These are phyloP conservation scores for Aspergillus latus DNA, from an alignment of 2,329 filamentous ascomycete species.

Conservation along the genomic window DNA sequence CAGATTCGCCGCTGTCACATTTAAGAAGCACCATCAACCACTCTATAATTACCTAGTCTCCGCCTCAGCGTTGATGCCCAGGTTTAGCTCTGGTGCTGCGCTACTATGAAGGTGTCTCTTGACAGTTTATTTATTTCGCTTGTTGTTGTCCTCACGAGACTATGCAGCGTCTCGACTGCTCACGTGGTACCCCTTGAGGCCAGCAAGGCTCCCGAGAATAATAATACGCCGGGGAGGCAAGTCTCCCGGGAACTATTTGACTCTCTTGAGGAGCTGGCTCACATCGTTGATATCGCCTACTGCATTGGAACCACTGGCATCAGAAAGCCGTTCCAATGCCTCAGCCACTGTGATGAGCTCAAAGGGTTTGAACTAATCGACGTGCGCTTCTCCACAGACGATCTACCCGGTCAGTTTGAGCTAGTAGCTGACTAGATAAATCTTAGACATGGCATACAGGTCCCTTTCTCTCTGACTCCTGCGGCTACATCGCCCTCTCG, in stretches of 20 bases:
- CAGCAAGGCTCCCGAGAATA: background rate
- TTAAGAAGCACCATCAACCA: background rate
- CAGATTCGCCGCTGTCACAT: constrained; percentile 19
- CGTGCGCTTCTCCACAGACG: constrained; percentile 33
- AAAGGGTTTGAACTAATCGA: constrained; percentile 73
- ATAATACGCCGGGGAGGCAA: constrained; percentile 9
- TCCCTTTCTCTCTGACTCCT: constrained; percentile 80
- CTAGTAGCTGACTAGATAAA: background rate
- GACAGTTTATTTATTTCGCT: background rate
- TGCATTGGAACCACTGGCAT: constrained; percentile 87
- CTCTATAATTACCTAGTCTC: background rate
- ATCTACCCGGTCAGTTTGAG: too few relatives aligned
- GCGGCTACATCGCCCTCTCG: constrained; percentile 90
- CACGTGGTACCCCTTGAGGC: background rate
- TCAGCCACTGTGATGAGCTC: constrained; percentile 82
- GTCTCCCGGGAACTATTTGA: constrained; percentile 69
- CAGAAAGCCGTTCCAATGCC: constrained; percentile 76
- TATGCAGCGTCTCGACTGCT: constrained; percentile 1
- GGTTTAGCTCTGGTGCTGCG: background rate
- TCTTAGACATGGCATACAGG: constrained; percentile 82
- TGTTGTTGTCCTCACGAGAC: background rate
- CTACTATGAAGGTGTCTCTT: constrained; percentile 7
- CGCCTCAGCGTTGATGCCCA: constrained; percentile 6
- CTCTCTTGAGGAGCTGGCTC: constrained; percentile 81
- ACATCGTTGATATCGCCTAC: constrained; percentile 90